phyloP scores from a whole-genome alignment of 306 rosid genomes.

The Clitoria ternatea region DNA sequence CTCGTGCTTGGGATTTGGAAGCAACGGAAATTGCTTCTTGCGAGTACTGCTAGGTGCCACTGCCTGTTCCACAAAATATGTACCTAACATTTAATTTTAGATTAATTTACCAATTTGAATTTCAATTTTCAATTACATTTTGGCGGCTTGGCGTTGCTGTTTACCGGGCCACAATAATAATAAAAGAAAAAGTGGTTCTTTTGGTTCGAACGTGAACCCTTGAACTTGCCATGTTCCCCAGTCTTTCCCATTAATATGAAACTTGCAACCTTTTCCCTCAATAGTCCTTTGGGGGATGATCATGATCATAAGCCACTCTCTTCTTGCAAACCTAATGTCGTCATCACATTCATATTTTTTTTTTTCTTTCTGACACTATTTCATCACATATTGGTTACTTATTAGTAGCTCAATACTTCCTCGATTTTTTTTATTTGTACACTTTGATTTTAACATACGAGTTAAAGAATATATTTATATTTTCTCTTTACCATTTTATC shows the following conservation, averaged over 20 bases:
- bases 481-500: too few relatives aligned
- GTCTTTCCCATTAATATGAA: not conserved
- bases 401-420: too few relatives aligned
- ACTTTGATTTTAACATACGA: too few relatives aligned
- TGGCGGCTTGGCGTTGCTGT: constrained; percentile 12
- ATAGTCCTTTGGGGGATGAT: not conserved
- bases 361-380: too few relatives aligned
- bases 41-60: not conserved
- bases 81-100: not conserved
- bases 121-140: constrained; percentile 21
- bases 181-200: not conserved
- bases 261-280: not conserved
- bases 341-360: too few relatives aligned
- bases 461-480: too few relatives aligned
- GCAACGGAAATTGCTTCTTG: not conserved
- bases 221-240: not conserved
- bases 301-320: too few relatives aligned
- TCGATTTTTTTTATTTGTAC: too few relatives aligned
- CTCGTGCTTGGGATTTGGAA: not conserved
- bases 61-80: not conserved
- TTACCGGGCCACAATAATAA: not conserved
- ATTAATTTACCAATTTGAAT: not conserved
- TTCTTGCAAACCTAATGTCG: too few relatives aligned
- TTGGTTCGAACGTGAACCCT: too few relatives aligned
- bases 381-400: too few relatives aligned